Conservation (phyloP, 2,329 filamentous ascomycete genomes). For the Botrytis squamosa region DNA sequence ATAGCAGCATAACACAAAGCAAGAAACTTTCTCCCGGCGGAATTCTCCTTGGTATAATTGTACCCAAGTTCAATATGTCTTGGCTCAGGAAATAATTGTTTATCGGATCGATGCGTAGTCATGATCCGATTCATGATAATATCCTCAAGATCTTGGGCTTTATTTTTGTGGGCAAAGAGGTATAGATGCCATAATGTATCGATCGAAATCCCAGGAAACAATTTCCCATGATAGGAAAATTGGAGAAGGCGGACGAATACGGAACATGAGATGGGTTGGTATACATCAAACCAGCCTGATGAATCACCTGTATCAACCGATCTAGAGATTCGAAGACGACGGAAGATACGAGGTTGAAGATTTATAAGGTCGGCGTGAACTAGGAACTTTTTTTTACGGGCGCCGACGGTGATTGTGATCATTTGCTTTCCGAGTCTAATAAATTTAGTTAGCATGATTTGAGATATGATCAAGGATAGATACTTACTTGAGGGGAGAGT, state of each 20-base stretch:
- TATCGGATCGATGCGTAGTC: background rate
- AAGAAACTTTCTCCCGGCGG: background rate
- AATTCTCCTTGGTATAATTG: background rate
- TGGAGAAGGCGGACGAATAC: background rate
- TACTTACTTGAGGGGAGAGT: background rate
- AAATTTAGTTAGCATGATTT: too few species aligned
- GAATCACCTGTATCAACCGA: background rate
- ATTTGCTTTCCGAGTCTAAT: background rate
- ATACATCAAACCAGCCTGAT: background rate
- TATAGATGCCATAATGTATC: background rate
- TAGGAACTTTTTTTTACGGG: background rate
- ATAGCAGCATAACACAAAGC: background rate
- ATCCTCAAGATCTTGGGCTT: background rate
- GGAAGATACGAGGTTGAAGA: background rate
- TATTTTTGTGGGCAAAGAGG: background rate
- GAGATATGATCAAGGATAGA: too few species aligned
- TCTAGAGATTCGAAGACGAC: background rate
- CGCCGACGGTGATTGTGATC: background rate
- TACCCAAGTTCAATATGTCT: background rate
- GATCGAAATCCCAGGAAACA: background rate
- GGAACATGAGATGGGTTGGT: background rate
- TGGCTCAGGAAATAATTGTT: background rate
- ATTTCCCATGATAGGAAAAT: background rate
- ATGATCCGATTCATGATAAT: background rate
- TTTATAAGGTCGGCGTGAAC: background rate